Percentiles rank a stretch among this genome's conserved stretches.
These are phyloP conservation scores for Pichia sp. DNA, from an alignment of 1,139 yeast genomes.

Conservation along the genomic window DNA sequence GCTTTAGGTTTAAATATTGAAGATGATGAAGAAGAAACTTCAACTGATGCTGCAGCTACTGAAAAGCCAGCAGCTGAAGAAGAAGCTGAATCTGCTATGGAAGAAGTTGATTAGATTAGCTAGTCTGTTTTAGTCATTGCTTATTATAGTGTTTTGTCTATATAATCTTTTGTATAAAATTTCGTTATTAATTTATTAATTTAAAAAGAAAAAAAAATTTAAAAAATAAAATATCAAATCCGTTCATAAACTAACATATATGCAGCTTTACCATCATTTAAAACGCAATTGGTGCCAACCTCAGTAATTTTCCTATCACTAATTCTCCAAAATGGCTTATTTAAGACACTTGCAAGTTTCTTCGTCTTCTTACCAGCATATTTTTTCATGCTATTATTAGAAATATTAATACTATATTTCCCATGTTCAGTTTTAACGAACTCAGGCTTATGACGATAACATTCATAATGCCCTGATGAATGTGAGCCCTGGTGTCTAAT, in stretches of 20 bases:
- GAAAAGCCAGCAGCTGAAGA: conserved; percentile 48
- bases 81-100: conserved; percentile 92
- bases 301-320: conserved; percentile 72
- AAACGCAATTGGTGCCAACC: conserved; percentile 51
- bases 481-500: conserved; percentile 88
- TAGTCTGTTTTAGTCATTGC: no score
- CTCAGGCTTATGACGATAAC: conserved; percentile 65
- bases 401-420: conserved; percentile 1
- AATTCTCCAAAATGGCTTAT: conserved; percentile 78
- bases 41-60: conserved; percentile 39
- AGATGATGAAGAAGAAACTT: conserved; percentile 57
- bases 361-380: background rate
- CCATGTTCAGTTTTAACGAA: conserved; percentile 38
- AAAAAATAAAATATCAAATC: no score
- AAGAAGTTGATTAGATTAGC: conserved; percentile 88
- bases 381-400: no score
- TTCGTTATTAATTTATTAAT: background rate
- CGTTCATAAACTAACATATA: conserved; percentile 77
- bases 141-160: no score
- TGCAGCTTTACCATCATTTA: conserved; percentile 65
- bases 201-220: no score
- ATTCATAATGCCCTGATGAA: conserved; percentile 83
- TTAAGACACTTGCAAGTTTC: conserved; percentile 47
- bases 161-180: conserved; percentile 2
- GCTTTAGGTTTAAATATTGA: conserved; percentile 98